Conservation (phyloP, 192 early-diverging fungal genomes). For the Geosiphon pyriformis region DNA sequence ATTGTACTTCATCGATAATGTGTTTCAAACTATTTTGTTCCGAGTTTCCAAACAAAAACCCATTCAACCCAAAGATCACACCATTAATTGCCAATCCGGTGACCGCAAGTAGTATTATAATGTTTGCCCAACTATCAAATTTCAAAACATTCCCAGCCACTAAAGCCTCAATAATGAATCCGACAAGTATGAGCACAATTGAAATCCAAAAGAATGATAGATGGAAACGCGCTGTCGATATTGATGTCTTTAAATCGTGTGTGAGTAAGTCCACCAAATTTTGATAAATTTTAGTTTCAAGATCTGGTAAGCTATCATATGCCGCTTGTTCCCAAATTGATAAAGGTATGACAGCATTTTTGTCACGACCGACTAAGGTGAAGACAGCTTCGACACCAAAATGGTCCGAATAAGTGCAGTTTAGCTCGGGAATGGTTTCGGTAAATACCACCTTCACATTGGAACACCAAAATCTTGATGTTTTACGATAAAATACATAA, state of each 20-base stretch:
- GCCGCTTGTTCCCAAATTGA: constrained; percentile 13
- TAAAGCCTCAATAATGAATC: neutral
- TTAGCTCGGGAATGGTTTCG: constrained; percentile 27
- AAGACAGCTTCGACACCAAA: constrained; percentile 49
- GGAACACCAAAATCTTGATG: constrained; percentile 36
- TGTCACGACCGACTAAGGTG: constrained; percentile 22
- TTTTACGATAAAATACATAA: constrained; percentile 45
- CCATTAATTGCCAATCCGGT: neutral
- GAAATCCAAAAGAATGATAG: constrained; percentile 10
- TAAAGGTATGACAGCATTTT: constrained; percentile 22
- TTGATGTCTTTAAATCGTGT: constrained; percentile 10
- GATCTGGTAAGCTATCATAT: constrained; percentile 7
- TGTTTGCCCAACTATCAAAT: neutral
- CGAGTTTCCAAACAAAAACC: constrained; percentile 15
- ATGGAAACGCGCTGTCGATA: neutral
- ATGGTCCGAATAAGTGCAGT: constrained; percentile 42
- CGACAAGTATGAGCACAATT: neutral
- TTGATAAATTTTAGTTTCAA: constrained; percentile 12
- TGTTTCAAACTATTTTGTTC: constrained; percentile 2
- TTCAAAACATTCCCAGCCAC: neutral
- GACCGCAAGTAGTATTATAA: constrained; percentile 6
- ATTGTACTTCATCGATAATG: constrained; percentile 14
- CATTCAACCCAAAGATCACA: constrained; percentile 13
- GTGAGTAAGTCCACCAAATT: neutral
- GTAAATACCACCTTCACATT: constrained; percentile 28